Conservation (phyloP, 331 rosid genomes). For the Telfairia occidentalis region DNA sequence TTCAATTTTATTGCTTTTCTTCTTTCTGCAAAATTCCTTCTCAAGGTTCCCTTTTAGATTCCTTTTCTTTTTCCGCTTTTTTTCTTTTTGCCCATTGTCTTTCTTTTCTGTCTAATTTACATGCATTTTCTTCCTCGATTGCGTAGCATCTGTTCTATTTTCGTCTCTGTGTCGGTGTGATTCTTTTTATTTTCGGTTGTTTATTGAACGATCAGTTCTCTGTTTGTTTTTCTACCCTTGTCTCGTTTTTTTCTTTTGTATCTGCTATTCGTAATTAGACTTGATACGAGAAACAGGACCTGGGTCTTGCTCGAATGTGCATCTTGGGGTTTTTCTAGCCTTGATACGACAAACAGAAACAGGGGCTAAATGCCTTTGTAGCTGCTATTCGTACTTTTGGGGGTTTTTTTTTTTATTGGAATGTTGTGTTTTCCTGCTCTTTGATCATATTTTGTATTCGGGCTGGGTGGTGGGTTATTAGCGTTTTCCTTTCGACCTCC, state of each 20-base stretch:
- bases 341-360: too few relatives aligned
- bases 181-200: background rate
- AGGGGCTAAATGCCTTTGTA: too few relatives aligned
- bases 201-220: background rate
- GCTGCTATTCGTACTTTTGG: too few relatives aligned
- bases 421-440: background rate
- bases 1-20: background rate
- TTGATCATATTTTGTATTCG: background rate
- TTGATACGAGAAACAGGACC: background rate
- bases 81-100: background rate
- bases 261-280: background rate
- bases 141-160: background rate
- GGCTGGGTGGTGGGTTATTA: background rate
- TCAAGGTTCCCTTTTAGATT: background rate
- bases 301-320: background rate
- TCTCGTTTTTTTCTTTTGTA: too few relatives aligned
- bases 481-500: background rate
- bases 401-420: background rate
- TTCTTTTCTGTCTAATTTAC: background rate
- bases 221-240: background rate
- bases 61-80: background rate
- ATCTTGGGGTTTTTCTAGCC: background rate
- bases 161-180: background rate
- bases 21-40: background rate
- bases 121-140: background rate